A percentile compares a stretch with the other conserved stretches of the same genome.
phyloP scores from a whole-genome alignment of 257 asterid genomes.

The Agastache rugosa region DNA sequence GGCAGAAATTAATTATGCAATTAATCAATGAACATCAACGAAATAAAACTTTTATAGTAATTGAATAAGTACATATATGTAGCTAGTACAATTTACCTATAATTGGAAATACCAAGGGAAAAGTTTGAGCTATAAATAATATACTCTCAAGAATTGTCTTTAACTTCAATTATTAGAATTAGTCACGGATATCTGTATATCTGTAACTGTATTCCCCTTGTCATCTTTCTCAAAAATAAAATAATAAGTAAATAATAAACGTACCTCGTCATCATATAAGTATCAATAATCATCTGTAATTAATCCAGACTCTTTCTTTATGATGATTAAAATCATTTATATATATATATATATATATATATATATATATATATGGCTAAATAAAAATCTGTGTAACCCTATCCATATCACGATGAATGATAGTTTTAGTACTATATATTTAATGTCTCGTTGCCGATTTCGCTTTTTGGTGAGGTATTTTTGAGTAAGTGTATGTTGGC shows the following conservation, averaged over 20 bases:
- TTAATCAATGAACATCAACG: too few relatives aligned
- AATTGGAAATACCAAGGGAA: too few relatives aligned
- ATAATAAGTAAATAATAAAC: background rate
- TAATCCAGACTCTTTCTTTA: too few relatives aligned
- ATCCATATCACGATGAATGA: background rate
- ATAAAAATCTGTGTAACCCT: background rate
- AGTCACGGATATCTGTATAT: background rate
- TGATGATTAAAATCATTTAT: background rate
- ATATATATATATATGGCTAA: background rate
- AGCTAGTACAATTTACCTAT: too few relatives aligned
- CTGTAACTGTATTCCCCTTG: background rate
- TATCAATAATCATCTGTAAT: background rate
- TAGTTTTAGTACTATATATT: background rate
- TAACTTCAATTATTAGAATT: background rate
- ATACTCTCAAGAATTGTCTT: background rate
- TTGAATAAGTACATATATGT: too few relatives aligned
- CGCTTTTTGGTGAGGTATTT: background rate
- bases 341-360: too few relatives aligned
- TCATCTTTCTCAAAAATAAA: background rate
- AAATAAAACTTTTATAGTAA: too few relatives aligned
- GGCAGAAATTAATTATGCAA: too few relatives aligned
- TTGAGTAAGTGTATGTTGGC: conserved; percentile 13
- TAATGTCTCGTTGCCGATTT: background rate
- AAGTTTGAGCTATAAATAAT: background rate
- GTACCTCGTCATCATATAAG: background rate